Percentiles rank a stretch among this genome's conserved stretches.
phyloP scores from a whole-genome alignment of 2,329 filamentous ascomycete genomes.

The Thyridium curvatum region DNA sequence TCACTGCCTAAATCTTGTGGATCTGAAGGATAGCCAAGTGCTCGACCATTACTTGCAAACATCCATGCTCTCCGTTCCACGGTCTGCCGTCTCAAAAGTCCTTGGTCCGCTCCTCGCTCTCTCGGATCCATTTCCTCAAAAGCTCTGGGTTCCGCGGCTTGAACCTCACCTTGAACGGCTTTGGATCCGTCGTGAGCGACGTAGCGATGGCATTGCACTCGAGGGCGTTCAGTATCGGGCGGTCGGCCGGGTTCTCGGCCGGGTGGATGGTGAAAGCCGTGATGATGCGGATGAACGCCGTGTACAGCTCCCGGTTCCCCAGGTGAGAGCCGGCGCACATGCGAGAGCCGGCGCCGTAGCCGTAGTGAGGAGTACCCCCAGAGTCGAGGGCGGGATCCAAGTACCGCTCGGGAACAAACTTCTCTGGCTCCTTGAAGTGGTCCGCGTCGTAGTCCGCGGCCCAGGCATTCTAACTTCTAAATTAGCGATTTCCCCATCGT shows the following conservation, averaged over 20 bases:
- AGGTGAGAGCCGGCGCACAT: conserved; percentile 60
- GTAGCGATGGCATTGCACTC: conserved; percentile 13
- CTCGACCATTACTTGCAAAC: too few species aligned
- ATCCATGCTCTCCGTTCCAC: too few species aligned
- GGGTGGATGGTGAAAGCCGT: conserved; percentile 60
- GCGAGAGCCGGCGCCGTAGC: conserved; percentile 55
- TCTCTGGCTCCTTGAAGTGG: conserved; percentile 58
- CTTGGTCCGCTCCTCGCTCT: conserved; percentile 5
- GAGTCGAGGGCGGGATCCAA: conserved; percentile 24
- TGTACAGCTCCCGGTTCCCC: conserved; percentile 57
- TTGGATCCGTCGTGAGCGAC: conserved; percentile 9
- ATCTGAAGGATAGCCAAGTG: too few species aligned
- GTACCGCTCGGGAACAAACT: conserved; percentile 67
- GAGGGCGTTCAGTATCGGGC: conserved; percentile 26
- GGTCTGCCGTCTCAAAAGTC: background rate
- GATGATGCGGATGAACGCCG: conserved; percentile 50
- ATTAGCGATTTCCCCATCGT: too few species aligned
- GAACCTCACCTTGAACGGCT: conserved; percentile 10
- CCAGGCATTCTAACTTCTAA: conserved; percentile 65
- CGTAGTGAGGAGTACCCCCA: conserved; percentile 55
- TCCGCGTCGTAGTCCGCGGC: conserved; percentile 65
- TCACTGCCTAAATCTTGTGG: too few species aligned
- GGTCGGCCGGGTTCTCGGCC: conserved; percentile 55
- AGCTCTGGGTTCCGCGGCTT: conserved; percentile 5
- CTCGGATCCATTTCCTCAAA: background rate